Evolutionary conservation across 257 asterid genomes (phyloP).

Genomic region (Osmanthus fragrans): DNA sequence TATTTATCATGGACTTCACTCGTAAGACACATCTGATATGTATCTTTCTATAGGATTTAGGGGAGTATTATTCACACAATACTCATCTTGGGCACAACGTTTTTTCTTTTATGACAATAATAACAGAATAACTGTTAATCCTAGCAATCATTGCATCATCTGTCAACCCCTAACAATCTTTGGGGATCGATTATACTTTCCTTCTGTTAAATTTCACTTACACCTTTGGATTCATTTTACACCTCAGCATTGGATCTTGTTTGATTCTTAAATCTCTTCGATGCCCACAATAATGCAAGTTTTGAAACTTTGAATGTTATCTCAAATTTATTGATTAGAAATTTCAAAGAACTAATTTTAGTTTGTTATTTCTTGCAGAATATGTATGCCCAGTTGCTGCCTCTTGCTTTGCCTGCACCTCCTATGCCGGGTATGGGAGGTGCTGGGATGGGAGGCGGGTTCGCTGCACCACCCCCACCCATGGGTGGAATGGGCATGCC

Average conservation of each 20-base stretch:
- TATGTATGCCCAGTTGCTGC: constrained; percentile 93
- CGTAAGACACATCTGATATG: not conserved
- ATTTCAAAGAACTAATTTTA: not conserved
- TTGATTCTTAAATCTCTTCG: not conserved
- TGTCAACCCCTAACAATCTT: not conserved
- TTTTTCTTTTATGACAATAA: not conserved
- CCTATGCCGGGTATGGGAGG: constrained; percentile 85
- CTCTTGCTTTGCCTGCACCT: constrained; percentile 99
- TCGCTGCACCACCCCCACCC: constrained; percentile 47
- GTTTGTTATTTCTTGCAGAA: constrained; percentile 59
- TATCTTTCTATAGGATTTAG: not conserved
- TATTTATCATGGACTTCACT: not conserved
- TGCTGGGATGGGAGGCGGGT: constrained; percentile 69
- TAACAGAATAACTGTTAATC: not conserved
- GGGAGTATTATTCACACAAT: not conserved
- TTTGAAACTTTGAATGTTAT: not conserved
- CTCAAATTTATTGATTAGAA: not conserved
- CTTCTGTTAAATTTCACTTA: not conserved
- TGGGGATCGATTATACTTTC: not conserved
- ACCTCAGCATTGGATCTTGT: not conserved
- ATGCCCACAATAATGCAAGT: not conserved
- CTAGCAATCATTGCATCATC: not conserved
- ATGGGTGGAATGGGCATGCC: constrained; percentile 90
- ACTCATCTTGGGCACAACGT: not conserved
- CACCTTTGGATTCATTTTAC: not conserved